A percentile compares a stretch with the other conserved stretches of the same genome.
These are phyloP conservation scores for Mycena alexandri DNA, from an alignment of 768 basidiomycete genomes.

Conservation along the genomic window DNA sequence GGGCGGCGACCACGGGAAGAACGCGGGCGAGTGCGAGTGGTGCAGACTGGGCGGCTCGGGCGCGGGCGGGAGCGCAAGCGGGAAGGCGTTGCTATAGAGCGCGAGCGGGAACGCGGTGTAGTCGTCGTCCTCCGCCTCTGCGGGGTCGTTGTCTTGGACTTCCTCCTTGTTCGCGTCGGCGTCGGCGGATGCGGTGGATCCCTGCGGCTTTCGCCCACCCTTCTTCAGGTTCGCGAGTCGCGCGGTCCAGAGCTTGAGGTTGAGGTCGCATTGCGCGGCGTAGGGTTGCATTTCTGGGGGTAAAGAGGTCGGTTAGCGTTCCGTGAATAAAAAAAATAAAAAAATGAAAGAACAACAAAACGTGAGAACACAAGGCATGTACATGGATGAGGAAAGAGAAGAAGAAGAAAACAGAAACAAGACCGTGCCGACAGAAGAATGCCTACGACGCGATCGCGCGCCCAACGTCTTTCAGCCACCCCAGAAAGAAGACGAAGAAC, in stretches of 20 bases:
- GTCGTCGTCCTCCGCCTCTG: background rate
- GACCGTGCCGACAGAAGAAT: no score
- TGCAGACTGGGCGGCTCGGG: constrained; percentile 26
- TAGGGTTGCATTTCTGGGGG: constrained; percentile 75
- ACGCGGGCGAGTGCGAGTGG: constrained; percentile 17
- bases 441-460: no score
- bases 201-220: no score
- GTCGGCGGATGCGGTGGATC: background rate
- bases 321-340: background rate
- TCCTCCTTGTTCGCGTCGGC: constrained; percentile 1
- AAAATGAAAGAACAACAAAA: background rate
- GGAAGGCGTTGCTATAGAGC: constrained; percentile 53
- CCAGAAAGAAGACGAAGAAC: no score
- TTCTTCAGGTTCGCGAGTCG: constrained; percentile 56
- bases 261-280: constrained; percentile 74
- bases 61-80: constrained; percentile 52
- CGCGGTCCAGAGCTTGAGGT: constrained; percentile 77
- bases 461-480: no score
- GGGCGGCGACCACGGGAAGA: constrained; percentile 16
- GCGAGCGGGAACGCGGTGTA: constrained; percentile 58
- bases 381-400: no score
- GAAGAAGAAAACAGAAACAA: no score
- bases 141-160: background rate
- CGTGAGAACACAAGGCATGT: no score
- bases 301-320: background rate